Percentiles rank a stretch among this genome's conserved stretches.
Evolutionary conservation across 192 early-diverging fungal genomes (phyloP).

Genomic region (Backusella sp.): DNA sequence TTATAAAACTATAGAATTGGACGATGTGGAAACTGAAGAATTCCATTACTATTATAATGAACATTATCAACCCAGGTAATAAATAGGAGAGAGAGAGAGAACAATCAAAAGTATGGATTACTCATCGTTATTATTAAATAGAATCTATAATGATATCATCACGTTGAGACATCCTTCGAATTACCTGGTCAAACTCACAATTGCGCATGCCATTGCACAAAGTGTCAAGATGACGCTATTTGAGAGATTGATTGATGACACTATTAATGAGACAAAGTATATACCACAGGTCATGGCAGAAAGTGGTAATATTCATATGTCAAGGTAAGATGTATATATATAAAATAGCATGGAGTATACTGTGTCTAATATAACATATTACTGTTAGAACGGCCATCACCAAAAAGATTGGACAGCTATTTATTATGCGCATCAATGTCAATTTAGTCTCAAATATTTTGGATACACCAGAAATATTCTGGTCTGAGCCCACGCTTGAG

Average conservation of each 20-base stretch:
- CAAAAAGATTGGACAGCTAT: constrained; percentile 93
- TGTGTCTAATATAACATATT: neutral
- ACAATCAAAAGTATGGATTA: neutral
- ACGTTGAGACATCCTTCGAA: constrained; percentile 75
- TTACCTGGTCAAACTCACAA: constrained; percentile 90
- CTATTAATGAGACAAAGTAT: constrained; percentile 83
- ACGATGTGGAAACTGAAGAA: constrained; percentile 77
- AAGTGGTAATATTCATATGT: constrained; percentile 90
- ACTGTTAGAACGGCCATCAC: constrained; percentile 79
- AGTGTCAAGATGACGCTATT: constrained; percentile 91
- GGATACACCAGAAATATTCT: constrained; percentile 93
- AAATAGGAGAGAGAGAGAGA: neutral
- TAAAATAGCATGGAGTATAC: neutral
- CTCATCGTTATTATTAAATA: constrained; percentile 32
- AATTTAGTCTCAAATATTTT: constrained; percentile 87
- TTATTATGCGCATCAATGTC: constrained; percentile 87
- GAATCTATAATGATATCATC: constrained; percentile 90
- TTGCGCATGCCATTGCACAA: constrained; percentile 95
- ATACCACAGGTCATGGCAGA: constrained; percentile 93
- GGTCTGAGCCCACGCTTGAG: constrained; percentile 83
- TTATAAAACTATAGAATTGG: constrained; percentile 41
- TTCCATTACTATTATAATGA: constrained; percentile 79
- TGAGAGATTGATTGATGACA: constrained; percentile 90
- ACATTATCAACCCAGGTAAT: constrained; percentile 56
- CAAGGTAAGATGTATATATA: constrained; percentile 47